Conservation (phyloP, 495 filamentous ascomycete genomes). For the Echria macrotheca region DNA sequence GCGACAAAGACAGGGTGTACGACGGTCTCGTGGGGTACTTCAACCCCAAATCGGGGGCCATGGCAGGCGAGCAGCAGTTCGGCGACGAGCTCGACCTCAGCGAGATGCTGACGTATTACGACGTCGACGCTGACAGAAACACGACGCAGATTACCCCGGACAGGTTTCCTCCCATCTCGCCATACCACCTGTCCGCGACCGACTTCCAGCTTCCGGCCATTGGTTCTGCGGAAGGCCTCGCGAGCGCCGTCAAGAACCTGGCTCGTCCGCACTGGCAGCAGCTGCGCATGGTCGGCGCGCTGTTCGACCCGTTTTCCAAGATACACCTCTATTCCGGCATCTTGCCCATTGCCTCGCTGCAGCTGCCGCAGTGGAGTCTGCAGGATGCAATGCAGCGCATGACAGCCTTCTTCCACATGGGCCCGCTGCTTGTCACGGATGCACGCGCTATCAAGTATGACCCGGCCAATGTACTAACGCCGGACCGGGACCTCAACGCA, state of each 20-base stretch:
- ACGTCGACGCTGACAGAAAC: background rate
- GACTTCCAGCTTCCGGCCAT: background rate
- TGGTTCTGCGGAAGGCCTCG: no score
- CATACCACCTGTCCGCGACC: background rate
- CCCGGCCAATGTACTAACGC: no score
- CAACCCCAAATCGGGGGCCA: background rate
- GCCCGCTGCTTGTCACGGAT: slow-evolving; percentile 29
- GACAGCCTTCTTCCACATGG: slow-evolving; percentile 43
- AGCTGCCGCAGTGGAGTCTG: slow-evolving; percentile 40
- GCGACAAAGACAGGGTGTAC: slow-evolving; percentile 30
- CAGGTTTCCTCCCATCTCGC: background rate
- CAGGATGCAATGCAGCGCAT: slow-evolving; percentile 38
- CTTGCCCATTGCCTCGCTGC: slow-evolving; percentile 30
- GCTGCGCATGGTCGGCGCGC: background rate
- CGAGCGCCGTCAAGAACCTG: background rate
- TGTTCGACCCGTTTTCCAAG: slow-evolving; percentile 43
- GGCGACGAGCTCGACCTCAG: slow-evolving; percentile 23
- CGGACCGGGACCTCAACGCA: no score
- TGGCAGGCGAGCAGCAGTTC: background rate
- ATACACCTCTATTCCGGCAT: slow-evolving; percentile 37
- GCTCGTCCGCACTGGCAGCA: background rate
- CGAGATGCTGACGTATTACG: background rate
- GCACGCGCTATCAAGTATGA: background rate
- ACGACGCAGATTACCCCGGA: background rate
- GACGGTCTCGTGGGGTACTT: slow-evolving; percentile 46